Evolutionary conservation across 139 green algal genomes (phyloP), one percentile per base, ranked within the genome.

Genomic region (Gonium pectorale): DNA sequence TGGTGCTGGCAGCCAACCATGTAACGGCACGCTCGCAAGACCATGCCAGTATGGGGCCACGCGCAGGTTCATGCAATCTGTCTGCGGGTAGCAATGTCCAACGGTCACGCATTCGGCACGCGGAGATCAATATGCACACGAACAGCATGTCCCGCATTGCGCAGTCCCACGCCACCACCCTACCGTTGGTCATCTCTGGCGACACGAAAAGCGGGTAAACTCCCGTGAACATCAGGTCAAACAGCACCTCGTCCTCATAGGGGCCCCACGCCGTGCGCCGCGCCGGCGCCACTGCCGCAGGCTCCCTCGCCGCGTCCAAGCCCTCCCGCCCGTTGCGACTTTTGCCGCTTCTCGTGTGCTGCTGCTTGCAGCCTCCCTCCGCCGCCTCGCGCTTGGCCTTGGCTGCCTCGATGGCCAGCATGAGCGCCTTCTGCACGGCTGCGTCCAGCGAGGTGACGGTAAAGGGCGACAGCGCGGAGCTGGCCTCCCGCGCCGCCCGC

Each of bases 201-300:
- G 52, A 52, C 33, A 67, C 41, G 72, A 80, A 80, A 7, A 80
- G 51, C 72, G 72, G 72, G 54, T 68, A 80, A 11, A 80, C 9
- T 11, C 72, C 72, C 21, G 22, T 67, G 52, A 5, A 24, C 22
- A 68, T n/a, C 51, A 80, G 72, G 72, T 80, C 72, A 27, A 15
- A 24, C 33, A 80, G 72, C 51, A 80, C 51, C 72, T 80, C 72
- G 72, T 80, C 72, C 72, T 80, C 72, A 31, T 80, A 80, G 22
- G 72, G 72, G 5, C 72, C 52, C 72, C 72, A 80, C 7, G 3
- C 4, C 22, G 26, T 67, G n/a, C 46, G 9, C 70, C 46, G n/a
- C n/a, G 7, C 13, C 68, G 6, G 6, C 56, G 19, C 22, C 6
- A n/a, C 56, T n/a, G 22, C 15, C 22, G 56, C 56, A 35, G 15